Evolutionary conservation across 108 stramenopile genomes (phyloP).

Genomic region (Epithemia pelagica): DNA sequence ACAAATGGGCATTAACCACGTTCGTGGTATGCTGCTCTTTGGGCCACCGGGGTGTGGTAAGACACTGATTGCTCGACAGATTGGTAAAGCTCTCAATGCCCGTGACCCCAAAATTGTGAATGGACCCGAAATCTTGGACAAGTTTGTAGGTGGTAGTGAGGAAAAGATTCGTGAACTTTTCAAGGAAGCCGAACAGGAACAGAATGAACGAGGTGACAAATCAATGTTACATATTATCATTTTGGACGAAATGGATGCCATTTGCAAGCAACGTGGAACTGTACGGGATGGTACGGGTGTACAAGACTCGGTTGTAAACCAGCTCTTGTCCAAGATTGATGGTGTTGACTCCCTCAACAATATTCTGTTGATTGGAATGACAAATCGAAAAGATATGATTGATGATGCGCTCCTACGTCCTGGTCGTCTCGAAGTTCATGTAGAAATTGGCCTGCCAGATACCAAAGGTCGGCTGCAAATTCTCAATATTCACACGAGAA

Average conservation of each 20-base stretch:
- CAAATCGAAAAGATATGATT: slow-evolving; percentile 99
- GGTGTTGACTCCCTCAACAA: slow-evolving; percentile 99
- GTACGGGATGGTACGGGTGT: slow-evolving; percentile 92
- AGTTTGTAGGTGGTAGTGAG: slow-evolving; percentile 95
- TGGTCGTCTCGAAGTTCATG: slow-evolving; percentile 96
- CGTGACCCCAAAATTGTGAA: slow-evolving; percentile 98
- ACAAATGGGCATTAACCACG: slow-evolving; percentile 97
- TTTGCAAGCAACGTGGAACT: slow-evolving; percentile 92
- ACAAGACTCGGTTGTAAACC: slow-evolving; percentile 97
- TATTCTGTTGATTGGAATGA: slow-evolving; percentile 99
- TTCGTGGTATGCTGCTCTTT: slow-evolving; percentile 95
- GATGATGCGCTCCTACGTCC: slow-evolving; percentile 98
- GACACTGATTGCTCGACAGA: slow-evolving; percentile 96
- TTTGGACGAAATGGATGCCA: slow-evolving; percentile 99
- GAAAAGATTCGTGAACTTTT: slow-evolving; percentile 97
- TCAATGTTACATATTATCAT: slow-evolving; percentile 98
- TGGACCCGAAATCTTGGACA: slow-evolving; percentile 97
- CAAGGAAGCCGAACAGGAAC: slow-evolving; percentile 89
- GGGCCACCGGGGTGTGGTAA: slow-evolving; percentile 98
- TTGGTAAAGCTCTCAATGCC: slow-evolving; percentile 96
- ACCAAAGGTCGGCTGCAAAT: slow-evolving; percentile 91
- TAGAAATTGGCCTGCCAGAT: slow-evolving; percentile 98
- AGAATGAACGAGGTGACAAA: slow-evolving; percentile 88
- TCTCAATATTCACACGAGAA: slow-evolving; percentile 91
- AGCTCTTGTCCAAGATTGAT: slow-evolving; percentile 98